Percentiles rank a stretch among this genome's conserved stretches.
Conservation (phyloP, 768 basidiomycete species). For the Zangia roseola region DNA sequence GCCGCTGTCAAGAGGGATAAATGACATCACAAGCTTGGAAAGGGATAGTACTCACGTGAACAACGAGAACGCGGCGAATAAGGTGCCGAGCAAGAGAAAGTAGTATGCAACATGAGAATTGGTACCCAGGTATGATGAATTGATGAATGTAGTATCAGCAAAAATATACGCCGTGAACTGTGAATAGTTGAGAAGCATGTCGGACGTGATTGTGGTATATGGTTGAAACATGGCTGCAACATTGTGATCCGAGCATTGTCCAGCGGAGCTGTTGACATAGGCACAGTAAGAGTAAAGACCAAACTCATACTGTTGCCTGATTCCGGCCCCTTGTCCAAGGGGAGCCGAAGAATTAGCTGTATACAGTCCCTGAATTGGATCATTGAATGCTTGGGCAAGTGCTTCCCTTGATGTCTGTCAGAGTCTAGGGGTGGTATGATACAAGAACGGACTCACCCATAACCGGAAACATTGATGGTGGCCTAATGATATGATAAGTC, state of each 20-base stretch:
- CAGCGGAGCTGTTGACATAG: constrained; percentile 57
- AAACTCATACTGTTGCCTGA: constrained; percentile 72
- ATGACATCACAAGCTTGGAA: neutral
- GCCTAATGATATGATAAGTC: constrained; percentile 42
- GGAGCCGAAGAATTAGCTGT: constrained; percentile 64
- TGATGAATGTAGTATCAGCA: constrained; percentile 49
- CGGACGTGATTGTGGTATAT: constrained; percentile 59
- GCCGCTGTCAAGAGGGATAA: constrained; percentile 46
- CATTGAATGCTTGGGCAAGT: constrained; percentile 47
- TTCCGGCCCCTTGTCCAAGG: constrained; percentile 52
- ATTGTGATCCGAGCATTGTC: constrained; percentile 63
- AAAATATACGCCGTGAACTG: constrained; percentile 54
- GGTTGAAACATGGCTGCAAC: constrained; percentile 62
- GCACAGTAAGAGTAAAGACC: constrained; percentile 83
- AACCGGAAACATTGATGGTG: constrained; percentile 66
- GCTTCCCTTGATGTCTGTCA: constrained; percentile 41
- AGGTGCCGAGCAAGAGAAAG: constrained; percentile 69
- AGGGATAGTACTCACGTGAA: constrained; percentile 51
- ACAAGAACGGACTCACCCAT: constrained; percentile 50
- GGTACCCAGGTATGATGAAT: constrained; percentile 60
- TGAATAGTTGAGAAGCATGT: constrained; percentile 68
- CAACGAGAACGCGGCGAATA: constrained; percentile 63
- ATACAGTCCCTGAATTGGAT: constrained; percentile 64
- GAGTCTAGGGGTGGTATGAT: neutral
- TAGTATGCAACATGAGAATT: constrained; percentile 72